Evolutionary conservation across 192 early-diverging fungal species (phyloP).

Genomic region (Coemansia sp.): DNA sequence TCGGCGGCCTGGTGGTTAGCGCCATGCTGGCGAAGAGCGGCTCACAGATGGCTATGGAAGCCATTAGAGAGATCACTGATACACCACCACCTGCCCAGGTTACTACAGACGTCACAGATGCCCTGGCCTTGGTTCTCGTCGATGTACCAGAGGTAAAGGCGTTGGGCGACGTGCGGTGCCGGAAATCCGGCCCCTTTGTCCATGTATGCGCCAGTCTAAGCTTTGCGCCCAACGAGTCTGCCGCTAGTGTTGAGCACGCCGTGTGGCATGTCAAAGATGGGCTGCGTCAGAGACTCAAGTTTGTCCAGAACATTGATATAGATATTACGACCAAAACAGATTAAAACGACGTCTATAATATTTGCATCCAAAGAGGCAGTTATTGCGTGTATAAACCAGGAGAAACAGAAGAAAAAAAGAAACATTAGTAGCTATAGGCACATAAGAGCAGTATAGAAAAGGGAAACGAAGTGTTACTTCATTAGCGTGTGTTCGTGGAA

Average conservation of each 20-base stretch:
- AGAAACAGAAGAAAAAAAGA: not conserved
- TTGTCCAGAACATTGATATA: constrained; percentile 40
- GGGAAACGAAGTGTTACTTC: constrained; percentile 11
- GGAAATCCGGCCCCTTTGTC: constrained; percentile 46
- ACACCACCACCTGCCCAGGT: constrained; percentile 35
- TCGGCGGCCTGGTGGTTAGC: constrained; percentile 74
- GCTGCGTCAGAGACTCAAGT: constrained; percentile 20
- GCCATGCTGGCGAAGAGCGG: constrained; percentile 71
- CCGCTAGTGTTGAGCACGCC: constrained; percentile 13
- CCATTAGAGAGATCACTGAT: constrained; percentile 58
- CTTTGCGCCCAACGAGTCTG: constrained; percentile 24
- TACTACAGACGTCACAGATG: constrained; percentile 24
- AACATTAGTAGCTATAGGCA: constrained; percentile 7
- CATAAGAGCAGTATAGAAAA: constrained; percentile 6
- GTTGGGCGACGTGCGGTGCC: constrained; percentile 27
- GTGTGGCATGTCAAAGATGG: constrained; percentile 13
- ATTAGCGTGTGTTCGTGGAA: constrained; percentile 85
- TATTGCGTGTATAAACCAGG: not conserved
- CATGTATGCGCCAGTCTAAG: constrained; percentile 25
- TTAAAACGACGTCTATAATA: not conserved
- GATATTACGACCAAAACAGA: not conserved
- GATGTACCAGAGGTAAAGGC: constrained; percentile 7
- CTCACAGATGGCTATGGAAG: constrained; percentile 52
- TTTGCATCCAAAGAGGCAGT: not conserved
- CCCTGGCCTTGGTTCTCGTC: constrained; percentile 8